phyloP scores from a whole-genome alignment of 345 rosid species.

The Nephelium lappaceum region DNA sequence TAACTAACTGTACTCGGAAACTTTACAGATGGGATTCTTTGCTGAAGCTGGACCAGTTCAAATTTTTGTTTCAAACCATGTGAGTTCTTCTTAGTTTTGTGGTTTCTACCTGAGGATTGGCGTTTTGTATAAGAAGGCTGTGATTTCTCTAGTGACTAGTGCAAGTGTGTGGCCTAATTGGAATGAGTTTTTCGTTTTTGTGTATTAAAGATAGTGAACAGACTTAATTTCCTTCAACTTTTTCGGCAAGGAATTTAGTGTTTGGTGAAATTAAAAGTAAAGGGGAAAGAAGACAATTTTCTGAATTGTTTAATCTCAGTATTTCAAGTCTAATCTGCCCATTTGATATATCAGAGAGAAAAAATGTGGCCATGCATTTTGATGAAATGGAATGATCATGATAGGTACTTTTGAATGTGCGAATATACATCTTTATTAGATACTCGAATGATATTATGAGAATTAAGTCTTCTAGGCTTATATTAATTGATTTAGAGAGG shows the following conservation, averaged over 20 bases:
- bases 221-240: background rate
- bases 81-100: conserved; percentile 33
- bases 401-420: background rate
- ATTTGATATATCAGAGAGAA: background rate
- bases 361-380: background rate
- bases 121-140: background rate
- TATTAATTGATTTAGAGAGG: background rate
- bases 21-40: conserved; percentile 86
- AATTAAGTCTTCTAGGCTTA: background rate
- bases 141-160: background rate
- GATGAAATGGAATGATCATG: background rate
- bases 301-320: background rate
- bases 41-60: conserved; percentile 99
- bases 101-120: background rate
- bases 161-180: background rate
- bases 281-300: background rate
- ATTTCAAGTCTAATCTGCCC: background rate
- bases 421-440: background rate
- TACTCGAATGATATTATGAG: background rate
- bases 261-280: background rate
- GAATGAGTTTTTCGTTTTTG: background rate
- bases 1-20: background rate
- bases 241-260: background rate
- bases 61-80: conserved; percentile 94
- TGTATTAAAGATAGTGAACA: background rate